phyloP scores from a whole-genome alignment of 1,139 yeast species.

The Komagataea norvegica region DNA sequence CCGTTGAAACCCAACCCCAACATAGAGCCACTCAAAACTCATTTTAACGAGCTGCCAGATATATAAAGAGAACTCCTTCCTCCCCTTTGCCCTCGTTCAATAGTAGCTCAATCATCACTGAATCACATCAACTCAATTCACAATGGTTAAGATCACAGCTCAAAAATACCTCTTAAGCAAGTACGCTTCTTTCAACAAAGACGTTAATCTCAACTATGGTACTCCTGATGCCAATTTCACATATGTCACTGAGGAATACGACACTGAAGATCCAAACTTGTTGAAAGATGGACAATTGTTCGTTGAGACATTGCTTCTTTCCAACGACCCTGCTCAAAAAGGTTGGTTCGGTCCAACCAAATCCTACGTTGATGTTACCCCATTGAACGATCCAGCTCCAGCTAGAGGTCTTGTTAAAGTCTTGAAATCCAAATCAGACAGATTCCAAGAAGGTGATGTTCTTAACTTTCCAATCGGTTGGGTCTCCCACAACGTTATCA shows the following conservation, averaged over 20 bases:
- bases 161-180: slow-evolving; percentile 30
- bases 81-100: no score
- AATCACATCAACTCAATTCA: background rate
- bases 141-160: slow-evolving; percentile 26
- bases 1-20: no score
- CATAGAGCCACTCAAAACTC: no score
- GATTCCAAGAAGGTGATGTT: slow-evolving; percentile 41
- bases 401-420: slow-evolving; percentile 49
- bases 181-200: slow-evolving; percentile 24
- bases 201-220: slow-evolving; percentile 30
- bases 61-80: no score
- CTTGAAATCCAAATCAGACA: slow-evolving; percentile 38
- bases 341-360: slow-evolving; percentile 49
- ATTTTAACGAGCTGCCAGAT: no score
- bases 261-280: slow-evolving; percentile 20
- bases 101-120: no score
- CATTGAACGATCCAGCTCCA: slow-evolving; percentile 45
- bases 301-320: slow-evolving; percentile 44
- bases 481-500: slow-evolving; percentile 38
- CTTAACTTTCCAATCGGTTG: slow-evolving; percentile 37
- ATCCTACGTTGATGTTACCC: slow-evolving; percentile 45
- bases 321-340: slow-evolving; percentile 67
- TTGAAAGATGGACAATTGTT: slow-evolving; percentile 43
- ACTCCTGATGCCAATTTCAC: slow-evolving; percentile 36
- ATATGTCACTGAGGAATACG: slow-evolving; percentile 27